These are phyloP conservation scores for Chytriomyces sp. DNA, from an alignment of 192 early-diverging fungal genomes.

Conservation along the genomic window DNA sequence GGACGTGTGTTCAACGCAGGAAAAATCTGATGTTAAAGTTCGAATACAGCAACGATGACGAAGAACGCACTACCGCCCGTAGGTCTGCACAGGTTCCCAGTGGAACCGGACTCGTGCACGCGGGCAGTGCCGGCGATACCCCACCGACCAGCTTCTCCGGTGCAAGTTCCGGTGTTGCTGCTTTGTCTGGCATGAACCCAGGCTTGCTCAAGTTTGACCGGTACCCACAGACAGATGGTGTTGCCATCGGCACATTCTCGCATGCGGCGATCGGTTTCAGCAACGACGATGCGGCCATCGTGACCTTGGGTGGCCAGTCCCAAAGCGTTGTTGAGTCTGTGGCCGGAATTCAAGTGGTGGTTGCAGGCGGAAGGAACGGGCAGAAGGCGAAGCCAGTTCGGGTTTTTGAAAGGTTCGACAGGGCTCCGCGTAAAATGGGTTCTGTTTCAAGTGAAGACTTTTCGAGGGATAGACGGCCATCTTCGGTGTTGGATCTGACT, in stretches of 20 bases:
- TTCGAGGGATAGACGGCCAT: neutral
- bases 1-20: too few relatives aligned
- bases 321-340: neutral
- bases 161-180: neutral
- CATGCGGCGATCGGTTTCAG: neutral
- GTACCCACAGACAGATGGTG: neutral
- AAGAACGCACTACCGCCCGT: too few relatives aligned
- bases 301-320: neutral
- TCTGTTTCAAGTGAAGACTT: neutral
- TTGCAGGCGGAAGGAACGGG: constrained; percentile 8
- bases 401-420: neutral
- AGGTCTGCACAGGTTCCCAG: neutral
- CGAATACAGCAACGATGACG: too few relatives aligned
- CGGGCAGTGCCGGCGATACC: neutral
- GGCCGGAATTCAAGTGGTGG: neutral
- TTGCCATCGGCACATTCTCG: neutral
- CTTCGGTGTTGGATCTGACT: neutral
- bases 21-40: too few relatives aligned
- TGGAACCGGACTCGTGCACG: neutral
- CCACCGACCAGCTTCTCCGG: neutral
- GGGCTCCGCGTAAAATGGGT: neutral
- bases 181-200: neutral
- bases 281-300: neutral
- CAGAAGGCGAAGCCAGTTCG: neutral
- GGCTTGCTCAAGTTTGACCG: neutral